phyloP scores from a whole-genome alignment of 306 rosid genomes.

The Glycine soja region DNA sequence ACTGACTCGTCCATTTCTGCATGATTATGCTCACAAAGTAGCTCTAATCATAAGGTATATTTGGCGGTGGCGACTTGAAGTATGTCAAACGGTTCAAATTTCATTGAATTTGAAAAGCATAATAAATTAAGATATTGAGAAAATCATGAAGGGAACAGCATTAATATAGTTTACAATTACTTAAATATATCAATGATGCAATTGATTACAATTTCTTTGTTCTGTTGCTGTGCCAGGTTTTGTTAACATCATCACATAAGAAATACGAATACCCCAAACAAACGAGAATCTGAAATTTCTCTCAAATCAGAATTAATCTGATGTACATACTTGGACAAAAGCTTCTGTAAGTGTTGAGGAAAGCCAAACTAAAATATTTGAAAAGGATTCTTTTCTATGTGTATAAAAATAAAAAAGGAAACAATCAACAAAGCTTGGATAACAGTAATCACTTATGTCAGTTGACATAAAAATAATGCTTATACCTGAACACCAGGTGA shows the following conservation, averaged over 20 bases:
- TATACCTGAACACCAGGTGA: background rate
- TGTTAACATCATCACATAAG: background rate
- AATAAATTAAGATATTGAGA: background rate
- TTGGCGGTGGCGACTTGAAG: background rate
- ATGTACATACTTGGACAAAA: slow-evolving; percentile 36
- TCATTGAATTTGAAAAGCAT: slow-evolving; percentile 12
- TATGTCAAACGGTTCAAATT: background rate
- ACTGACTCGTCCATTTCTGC: background rate
- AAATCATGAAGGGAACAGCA: background rate
- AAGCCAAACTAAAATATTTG: slow-evolving; percentile 4
- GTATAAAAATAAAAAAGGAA: slow-evolving; percentile 6
- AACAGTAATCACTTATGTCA: slow-evolving; percentile 27
- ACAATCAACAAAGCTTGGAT: slow-evolving; percentile 28
- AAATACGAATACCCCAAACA: background rate
- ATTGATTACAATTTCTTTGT: slow-evolving; percentile 6
- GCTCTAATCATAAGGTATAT: background rate
- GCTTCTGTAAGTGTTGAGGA: slow-evolving; percentile 7
- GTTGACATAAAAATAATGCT: slow-evolving; percentile 7
- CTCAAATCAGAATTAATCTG: slow-evolving; percentile 27
- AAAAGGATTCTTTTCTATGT: slow-evolving; percentile 15
- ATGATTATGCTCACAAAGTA: slow-evolving; percentile 6
- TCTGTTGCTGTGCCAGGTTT: slow-evolving; percentile 11
- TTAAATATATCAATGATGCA: background rate
- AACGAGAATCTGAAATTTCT: background rate
- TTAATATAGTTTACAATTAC: background rate